Conservation (phyloP, 345 rosid species). For the Xanthoceras sorbifolium region DNA sequence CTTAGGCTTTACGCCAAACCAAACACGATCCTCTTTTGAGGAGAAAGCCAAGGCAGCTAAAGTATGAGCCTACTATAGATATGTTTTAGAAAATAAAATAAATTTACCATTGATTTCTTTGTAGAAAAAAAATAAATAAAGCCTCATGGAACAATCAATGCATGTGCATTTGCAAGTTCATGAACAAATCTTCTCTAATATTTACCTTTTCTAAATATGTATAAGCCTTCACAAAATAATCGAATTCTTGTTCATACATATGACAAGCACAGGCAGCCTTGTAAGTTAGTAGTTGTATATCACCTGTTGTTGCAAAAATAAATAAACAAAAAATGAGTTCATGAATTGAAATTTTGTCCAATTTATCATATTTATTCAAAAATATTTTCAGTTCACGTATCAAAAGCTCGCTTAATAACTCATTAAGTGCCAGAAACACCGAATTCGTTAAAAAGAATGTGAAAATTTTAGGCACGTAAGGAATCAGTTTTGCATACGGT, state of each 20-base stretch:
- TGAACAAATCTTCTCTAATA: constrained; percentile 38
- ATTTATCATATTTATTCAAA: background rate
- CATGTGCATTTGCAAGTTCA: constrained; percentile 48
- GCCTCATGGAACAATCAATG: constrained; percentile 35
- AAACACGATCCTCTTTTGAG: no score
- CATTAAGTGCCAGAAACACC: background rate
- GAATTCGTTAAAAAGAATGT: background rate
- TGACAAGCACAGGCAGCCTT: constrained; percentile 81
- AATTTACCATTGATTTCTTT: constrained; percentile 10
- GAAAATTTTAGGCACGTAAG: constrained; percentile 13
- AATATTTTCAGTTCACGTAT: background rate
- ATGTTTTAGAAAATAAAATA: background rate
- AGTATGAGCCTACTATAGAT: no score
- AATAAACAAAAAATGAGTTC: background rate
- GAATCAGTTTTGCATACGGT: background rate
- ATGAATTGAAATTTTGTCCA: no score
- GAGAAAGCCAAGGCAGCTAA: no score
- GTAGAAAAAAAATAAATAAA: constrained; percentile 29
- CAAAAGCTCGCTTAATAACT: background rate
- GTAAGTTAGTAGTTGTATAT: constrained; percentile 50
- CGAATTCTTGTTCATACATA: constrained; percentile 55
- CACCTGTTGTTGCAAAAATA: constrained; percentile 43
- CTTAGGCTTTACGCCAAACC: no score
- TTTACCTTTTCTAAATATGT: constrained; percentile 32
- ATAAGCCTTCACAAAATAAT: constrained; percentile 47